Percentiles rank a stretch among this genome's conserved stretches.
phyloP scores from a whole-genome alignment of 306 rosid genomes.

The Quercus wislizeni region DNA sequence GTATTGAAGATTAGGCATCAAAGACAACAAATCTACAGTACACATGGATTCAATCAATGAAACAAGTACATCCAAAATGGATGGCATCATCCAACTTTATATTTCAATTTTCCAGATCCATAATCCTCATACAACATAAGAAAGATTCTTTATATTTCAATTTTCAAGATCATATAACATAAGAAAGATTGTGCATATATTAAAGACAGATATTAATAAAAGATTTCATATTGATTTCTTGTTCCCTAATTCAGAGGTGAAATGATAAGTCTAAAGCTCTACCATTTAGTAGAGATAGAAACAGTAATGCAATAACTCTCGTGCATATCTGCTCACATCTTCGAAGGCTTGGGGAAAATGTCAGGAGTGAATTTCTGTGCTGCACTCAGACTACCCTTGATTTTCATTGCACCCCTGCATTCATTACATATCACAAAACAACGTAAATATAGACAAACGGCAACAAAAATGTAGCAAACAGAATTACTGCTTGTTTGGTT shows the following conservation, averaged over 20 bases:
- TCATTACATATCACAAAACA: conserved; percentile 14
- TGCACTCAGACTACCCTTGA: conserved; percentile 86
- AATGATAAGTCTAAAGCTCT: neutral
- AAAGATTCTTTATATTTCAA: no score
- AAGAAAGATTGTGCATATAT: neutral
- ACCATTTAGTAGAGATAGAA: conserved; percentile 2
- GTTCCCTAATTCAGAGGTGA: neutral
- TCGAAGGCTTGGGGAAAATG: conserved; percentile 91
- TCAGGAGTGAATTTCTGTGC: conserved; percentile 91
- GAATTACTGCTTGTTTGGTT: no score
- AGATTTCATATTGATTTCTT: conserved; percentile 6
- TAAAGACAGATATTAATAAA: conserved; percentile 2
- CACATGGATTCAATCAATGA: neutral
- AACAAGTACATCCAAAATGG: neutral
- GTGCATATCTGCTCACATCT: conserved; percentile 55
- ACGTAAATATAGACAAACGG: neutral
- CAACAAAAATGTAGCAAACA: neutral
- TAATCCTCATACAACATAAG: no score
- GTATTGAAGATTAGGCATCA: neutral
- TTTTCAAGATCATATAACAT: neutral
- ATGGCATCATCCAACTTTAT: neutral
- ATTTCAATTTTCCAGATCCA: neutral
- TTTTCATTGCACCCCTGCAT: conserved; percentile 77
- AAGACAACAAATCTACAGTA: neutral
- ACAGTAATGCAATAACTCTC: conserved; percentile 8